phyloP scores from a whole-genome alignment of 805 yeast genomes.

The Metschnikowia arizonensis region DNA sequence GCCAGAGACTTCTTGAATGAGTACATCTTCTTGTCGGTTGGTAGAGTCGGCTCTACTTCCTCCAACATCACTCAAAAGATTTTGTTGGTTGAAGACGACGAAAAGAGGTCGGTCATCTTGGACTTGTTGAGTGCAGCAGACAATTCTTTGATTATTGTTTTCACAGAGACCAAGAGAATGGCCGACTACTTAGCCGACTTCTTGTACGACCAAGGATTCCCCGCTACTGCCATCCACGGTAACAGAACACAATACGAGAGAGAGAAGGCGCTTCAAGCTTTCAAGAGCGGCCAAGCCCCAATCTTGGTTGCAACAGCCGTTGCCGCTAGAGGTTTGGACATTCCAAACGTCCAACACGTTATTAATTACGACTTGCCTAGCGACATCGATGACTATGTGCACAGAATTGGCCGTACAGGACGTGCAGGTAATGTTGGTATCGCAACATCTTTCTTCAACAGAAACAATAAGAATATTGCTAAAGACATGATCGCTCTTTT shows the following conservation, averaged over 20 bases:
- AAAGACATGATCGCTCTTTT: conserved; percentile 84
- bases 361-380: conserved; percentile 95
- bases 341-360: conserved; percentile 97
- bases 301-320: conserved; percentile 98
- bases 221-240: conserved; percentile 98
- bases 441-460: conserved; percentile 97
- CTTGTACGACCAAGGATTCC: conserved; percentile 82
- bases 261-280: conserved; percentile 93
- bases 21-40: conserved; percentile 93
- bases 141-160: conserved; percentile 83
- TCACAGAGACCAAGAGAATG: conserved; percentile 98
- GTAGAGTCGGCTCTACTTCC: conserved; percentile 98
- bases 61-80: conserved; percentile 96
- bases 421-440: conserved; percentile 99
- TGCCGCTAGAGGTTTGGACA: conserved; percentile 99
- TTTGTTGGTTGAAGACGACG: conserved; percentile 89
- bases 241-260: conserved; percentile 97
- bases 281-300: conserved; percentile 89
- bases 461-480: conserved; percentile 85
- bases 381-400: conserved; percentile 97
- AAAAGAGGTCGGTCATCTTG: conserved; percentile 85
- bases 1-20: conserved; percentile 96
- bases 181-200: conserved; percentile 94
- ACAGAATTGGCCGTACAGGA: conserved; percentile 99
- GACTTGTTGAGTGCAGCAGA: conserved; percentile 74